Percentiles rank a stretch among this genome's conserved stretches.
phyloP scores from a whole-genome alignment of 179 eudicot species.

The Dionaea muscipula region DNA sequence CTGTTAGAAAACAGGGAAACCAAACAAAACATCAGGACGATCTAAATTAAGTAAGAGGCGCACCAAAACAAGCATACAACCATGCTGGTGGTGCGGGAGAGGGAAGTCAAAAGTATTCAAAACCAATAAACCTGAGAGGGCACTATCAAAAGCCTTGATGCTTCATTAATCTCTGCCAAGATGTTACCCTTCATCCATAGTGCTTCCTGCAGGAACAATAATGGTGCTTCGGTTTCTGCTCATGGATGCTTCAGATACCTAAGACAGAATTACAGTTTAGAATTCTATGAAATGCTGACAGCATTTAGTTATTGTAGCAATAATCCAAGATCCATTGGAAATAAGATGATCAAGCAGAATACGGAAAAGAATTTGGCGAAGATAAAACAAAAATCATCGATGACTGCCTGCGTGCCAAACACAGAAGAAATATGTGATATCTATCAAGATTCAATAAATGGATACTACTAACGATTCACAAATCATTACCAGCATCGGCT shows the following conservation, averaged over 20 bases:
- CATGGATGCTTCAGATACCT: constrained; percentile 94
- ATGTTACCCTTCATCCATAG: constrained; percentile 81
- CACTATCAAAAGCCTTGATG: constrained; percentile 44
- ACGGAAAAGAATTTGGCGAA: too few species aligned
- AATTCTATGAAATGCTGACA: too few species aligned
- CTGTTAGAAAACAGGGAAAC: constrained; percentile 9
- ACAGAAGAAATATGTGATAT: too few species aligned
- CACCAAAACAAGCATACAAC: background rate
- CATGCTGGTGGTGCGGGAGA: constrained; percentile 34
- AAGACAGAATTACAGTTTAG: constrained; percentile 4
- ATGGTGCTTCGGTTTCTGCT: constrained; percentile 95
- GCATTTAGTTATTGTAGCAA: too few species aligned
- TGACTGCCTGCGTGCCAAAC: too few species aligned
- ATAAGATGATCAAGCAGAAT: too few species aligned
- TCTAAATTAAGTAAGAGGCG: too few species aligned
- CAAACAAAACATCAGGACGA: background rate
- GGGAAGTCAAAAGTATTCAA: background rate
- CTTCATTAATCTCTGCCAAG: constrained; percentile 81
- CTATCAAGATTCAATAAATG: too few species aligned
- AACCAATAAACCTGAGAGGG: constrained; percentile 54
- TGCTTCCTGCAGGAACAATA: constrained; percentile 88
- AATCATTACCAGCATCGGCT: too few species aligned
- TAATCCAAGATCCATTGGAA: too few species aligned
- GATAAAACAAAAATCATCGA: too few species aligned
- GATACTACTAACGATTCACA: too few species aligned